These are phyloP conservation scores for Corynascus novoguineensis DNA, from an alignment of 495 filamentous ascomycete species.

Conservation along the genomic window DNA sequence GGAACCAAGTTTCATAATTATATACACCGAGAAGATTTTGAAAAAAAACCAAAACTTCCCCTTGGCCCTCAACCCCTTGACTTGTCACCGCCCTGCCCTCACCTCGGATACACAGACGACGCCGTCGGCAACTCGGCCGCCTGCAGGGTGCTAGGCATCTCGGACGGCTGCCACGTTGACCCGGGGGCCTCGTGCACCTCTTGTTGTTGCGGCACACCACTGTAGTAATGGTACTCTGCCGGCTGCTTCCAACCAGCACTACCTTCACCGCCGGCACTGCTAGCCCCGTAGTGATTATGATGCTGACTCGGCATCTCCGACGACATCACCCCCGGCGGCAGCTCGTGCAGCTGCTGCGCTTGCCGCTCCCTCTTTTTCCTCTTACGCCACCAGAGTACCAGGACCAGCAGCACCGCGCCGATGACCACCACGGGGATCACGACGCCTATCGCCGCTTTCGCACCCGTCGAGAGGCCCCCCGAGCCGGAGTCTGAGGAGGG, in stretches of 20 bases:
- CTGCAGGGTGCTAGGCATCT: background rate
- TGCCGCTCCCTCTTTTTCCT: too few relatives aligned
- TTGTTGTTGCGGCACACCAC: background rate
- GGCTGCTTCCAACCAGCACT: background rate
- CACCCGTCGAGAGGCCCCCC: background rate
- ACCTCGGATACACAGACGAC: background rate
- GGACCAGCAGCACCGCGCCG: background rate
- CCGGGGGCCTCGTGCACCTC: background rate
- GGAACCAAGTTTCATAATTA: too few relatives aligned
- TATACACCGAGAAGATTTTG: background rate
- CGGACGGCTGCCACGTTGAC: background rate
- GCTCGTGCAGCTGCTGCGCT: background rate
- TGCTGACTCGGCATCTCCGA: background rate
- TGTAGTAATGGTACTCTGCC: background rate
- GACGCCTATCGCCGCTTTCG: background rate
- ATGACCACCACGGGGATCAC: conserved; percentile 3
- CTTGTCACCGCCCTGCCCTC: background rate
- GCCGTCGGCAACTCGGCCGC: background rate
- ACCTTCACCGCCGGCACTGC: background rate
- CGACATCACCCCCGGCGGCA: too few relatives aligned
- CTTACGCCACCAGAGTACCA: background rate
- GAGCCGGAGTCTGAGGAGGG: background rate
- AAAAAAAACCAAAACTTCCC: background rate
- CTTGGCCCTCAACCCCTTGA: background rate
- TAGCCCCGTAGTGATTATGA: background rate